Conservation (phyloP, 1,284 basidiomycete species). For the Abortiporus biennis region DNA sequence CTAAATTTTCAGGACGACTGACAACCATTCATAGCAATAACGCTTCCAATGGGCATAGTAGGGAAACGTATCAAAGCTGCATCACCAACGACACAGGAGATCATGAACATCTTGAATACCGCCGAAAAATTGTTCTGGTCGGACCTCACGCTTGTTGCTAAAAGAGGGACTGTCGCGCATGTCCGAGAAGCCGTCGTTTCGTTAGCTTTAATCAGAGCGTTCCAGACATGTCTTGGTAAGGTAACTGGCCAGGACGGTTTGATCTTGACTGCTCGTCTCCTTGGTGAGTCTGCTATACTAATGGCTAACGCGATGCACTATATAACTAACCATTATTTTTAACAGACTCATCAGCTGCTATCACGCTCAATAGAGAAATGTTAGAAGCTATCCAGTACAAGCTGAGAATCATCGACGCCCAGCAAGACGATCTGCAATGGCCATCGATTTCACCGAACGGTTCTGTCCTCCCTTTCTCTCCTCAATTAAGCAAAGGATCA, state of each 20-base stretch:
- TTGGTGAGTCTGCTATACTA: conserved; percentile 43
- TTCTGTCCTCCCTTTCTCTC: conserved; percentile 24
- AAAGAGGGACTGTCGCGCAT: conserved; percentile 58
- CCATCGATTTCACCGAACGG: conserved; percentile 44
- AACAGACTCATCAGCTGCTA: conserved; percentile 60
- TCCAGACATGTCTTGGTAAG: conserved; percentile 76
- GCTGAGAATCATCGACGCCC: conserved; percentile 34
- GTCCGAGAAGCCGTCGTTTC: conserved; percentile 71
- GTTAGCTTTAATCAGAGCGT: conserved; percentile 64
- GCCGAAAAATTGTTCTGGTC: conserved; percentile 70
- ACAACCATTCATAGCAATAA: conserved; percentile 51
- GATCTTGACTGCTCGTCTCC: conserved; percentile 49
- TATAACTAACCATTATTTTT: neutral
- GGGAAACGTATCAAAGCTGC: conserved; percentile 35
- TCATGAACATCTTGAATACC: conserved; percentile 52
- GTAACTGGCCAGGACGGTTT: conserved; percentile 40
- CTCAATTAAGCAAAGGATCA: conserved; percentile 10
- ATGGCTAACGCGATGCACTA: neutral
- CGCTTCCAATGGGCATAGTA: conserved; percentile 76
- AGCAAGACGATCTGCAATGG: conserved; percentile 64
- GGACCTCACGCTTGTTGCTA: conserved; percentile 51
- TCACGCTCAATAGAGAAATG: conserved; percentile 79
- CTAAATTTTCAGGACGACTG: neutral
- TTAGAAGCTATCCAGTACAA: conserved; percentile 66
- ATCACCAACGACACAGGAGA: conserved; percentile 48